Conservation (phyloP, 78 protist species). For the Acrasis kona region DNA sequence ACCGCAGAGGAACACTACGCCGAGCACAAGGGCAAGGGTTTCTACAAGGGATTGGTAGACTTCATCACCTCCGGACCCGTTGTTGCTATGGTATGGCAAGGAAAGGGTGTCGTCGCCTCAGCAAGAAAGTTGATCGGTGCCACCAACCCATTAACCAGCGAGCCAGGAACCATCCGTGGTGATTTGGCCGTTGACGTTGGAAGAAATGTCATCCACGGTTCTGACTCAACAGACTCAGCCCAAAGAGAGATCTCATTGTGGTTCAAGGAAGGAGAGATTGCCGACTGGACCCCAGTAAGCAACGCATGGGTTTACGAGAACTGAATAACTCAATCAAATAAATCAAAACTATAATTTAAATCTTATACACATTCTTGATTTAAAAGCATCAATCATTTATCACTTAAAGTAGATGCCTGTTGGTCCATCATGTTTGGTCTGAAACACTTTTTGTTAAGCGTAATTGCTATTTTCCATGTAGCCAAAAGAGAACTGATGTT, state of each 20-base stretch:
- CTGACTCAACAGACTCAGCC: conserved; percentile 50
- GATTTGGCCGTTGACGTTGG: conserved; percentile 58
- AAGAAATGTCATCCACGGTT: conserved; percentile 70
- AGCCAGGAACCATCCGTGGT: conserved; percentile 77
- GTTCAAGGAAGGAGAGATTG: conserved; percentile 9
- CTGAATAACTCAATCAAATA: no score
- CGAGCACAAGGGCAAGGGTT: conserved; percentile 47
- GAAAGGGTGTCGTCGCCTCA: conserved; percentile 49
- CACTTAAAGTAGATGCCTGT: no score
- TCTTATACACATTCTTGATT: no score
- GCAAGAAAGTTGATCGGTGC: conserved; percentile 59
- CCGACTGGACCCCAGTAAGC: neutral
- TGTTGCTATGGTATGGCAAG: conserved; percentile 78
- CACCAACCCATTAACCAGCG: conserved; percentile 44
- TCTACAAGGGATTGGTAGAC: conserved; percentile 45
- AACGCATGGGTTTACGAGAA: neutral
- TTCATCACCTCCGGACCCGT: conserved; percentile 72
- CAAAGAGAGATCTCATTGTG: conserved; percentile 40
- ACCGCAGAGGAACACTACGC: conserved; percentile 63
- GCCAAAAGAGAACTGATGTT: no score
- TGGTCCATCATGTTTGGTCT: no score
- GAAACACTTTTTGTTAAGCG: no score
- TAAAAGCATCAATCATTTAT: no score
- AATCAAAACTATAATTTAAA: no score
- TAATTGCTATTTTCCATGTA: no score